Evolutionary conservation across 2,329 filamentous ascomycete species (phyloP).

Genomic region (Colletotrichum sp.): DNA sequence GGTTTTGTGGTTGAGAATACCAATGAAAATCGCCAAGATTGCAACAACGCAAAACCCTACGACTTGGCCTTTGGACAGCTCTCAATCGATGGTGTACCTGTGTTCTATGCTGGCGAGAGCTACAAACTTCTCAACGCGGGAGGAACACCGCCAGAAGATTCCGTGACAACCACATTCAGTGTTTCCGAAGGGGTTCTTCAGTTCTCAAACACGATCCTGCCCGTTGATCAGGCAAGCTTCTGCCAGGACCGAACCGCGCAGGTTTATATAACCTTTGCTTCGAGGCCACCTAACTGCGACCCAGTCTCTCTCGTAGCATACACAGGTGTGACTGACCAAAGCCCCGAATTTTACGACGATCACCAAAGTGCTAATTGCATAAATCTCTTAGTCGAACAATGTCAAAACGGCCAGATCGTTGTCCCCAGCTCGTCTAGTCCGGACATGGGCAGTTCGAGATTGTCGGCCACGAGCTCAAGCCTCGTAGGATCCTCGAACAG

Average conservation of each 20-base stretch:
- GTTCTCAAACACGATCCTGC: not conserved
- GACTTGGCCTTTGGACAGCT: not conserved
- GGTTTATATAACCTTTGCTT: not conserved
- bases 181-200: not conserved
- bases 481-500: not conserved
- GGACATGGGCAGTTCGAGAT: not conserved
- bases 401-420: not conserved
- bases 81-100: not conserved
- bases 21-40: not conserved
- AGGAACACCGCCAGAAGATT: not conserved
- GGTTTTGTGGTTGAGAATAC: not conserved
- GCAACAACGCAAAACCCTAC: not conserved
- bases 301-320: not conserved
- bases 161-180: not conserved
- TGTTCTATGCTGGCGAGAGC: not conserved
- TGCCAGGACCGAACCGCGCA: not conserved
- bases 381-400: not conserved
- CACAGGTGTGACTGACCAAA: not conserved
- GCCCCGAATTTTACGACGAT: fast-evolving
- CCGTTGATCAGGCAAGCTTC: not conserved
- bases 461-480: not conserved
- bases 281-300: not conserved
- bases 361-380: not conserved
- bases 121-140: not conserved
- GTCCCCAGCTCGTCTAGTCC: not conserved